Conservation (phyloP, 176 grass and related monocot genomes). For the Alopecurus myosuroides region DNA sequence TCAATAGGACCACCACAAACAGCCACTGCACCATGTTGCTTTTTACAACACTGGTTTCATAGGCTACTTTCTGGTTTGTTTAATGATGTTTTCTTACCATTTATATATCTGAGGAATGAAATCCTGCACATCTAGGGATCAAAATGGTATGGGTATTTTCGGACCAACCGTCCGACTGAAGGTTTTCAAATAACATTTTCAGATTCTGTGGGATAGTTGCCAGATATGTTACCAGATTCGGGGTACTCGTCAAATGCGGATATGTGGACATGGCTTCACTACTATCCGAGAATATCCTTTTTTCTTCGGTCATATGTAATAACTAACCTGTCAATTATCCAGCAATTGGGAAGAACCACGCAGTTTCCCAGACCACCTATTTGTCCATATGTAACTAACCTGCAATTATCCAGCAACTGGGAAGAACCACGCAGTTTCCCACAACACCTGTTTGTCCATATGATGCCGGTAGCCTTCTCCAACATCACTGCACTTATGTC, state of each 20-base stretch:
- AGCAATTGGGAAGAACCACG: background rate
- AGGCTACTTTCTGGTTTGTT: background rate
- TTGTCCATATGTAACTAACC: background rate
- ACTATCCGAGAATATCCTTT: background rate
- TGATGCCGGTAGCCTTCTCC: background rate
- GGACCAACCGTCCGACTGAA: no score
- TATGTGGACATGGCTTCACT: background rate
- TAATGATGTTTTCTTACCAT: background rate
- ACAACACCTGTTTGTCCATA: background rate
- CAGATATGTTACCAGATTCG: no score
- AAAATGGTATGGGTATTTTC: no score
- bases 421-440: background rate
- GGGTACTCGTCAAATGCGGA: no score
- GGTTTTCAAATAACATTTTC: no score
- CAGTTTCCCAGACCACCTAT: background rate
- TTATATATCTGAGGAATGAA: slow-evolving; percentile 5
- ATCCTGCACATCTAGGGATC: background rate
- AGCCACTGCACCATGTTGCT: background rate
- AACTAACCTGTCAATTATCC: background rate
- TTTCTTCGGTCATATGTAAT: background rate
- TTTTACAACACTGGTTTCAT: background rate
- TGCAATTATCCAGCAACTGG: background rate
- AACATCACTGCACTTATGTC: background rate
- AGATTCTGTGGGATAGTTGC: no score
- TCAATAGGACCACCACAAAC: background rate